phyloP scores from a whole-genome alignment of 345 rosid species.

The Triadica sebifera region DNA sequence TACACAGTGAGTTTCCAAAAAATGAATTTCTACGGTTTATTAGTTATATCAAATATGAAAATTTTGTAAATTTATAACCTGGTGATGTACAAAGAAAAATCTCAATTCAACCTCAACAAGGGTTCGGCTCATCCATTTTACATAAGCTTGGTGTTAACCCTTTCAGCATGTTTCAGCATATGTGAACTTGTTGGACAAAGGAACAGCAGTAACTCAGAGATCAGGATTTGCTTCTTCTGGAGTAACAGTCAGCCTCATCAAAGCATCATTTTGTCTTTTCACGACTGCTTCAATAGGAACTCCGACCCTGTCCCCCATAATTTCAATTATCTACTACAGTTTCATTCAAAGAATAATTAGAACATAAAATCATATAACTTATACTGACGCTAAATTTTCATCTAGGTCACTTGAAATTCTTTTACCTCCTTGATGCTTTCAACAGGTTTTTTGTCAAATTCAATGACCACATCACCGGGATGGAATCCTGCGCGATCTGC shows the following conservation, averaged over 20 bases:
- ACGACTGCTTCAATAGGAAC: conserved; percentile 51
- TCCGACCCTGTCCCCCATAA: conserved; percentile 67
- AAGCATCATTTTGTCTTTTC: conserved; percentile 51
- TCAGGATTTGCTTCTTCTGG: conserved; percentile 84
- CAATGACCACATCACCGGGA: conserved; percentile 78
- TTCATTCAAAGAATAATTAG: background rate
- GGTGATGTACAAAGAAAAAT: no score
- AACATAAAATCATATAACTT: background rate
- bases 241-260: conserved; percentile 45
- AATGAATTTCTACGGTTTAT: no score
- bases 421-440: conserved; percentile 70
- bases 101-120: no score
- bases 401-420: background rate
- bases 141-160: no score
- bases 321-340: conserved; percentile 56
- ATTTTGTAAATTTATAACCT: no score
- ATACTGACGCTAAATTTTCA: background rate
- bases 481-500: conserved; percentile 79
- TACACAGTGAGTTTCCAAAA: no score
- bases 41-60: no score
- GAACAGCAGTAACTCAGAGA: conserved; percentile 29
- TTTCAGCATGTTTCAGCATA: background rate
- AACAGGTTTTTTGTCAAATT: conserved; percentile 74
- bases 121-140: no score
- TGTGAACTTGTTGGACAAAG: no score